phyloP scores from a whole-genome alignment of 495 filamentous ascomycete genomes.

The Trichoderma reesei region DNA sequence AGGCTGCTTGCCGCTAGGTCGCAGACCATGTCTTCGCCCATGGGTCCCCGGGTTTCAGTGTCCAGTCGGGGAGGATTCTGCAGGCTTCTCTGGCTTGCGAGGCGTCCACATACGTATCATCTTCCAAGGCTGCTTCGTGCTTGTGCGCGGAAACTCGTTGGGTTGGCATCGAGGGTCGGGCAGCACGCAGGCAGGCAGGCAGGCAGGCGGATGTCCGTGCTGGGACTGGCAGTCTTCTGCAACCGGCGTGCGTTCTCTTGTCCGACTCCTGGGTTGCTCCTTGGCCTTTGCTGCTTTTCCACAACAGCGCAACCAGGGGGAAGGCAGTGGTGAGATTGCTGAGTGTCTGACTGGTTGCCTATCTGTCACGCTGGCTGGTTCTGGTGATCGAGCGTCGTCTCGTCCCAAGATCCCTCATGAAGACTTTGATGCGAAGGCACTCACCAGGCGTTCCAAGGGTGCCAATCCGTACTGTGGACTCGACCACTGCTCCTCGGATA shows the following conservation, averaged over 20 bases:
- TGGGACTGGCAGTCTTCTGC: not conserved
- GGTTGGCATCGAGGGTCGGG: constrained; percentile 5
- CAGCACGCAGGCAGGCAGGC: not conserved
- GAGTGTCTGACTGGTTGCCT: no score
- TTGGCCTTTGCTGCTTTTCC: no score
- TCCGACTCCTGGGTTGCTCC: not conserved
- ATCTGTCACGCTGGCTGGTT: no score
- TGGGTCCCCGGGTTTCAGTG: not conserved
- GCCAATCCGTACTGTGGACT: no score
- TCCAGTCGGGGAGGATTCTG: not conserved
- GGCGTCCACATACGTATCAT: not conserved
- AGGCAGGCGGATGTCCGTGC: not conserved
- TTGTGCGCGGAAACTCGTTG: not conserved
- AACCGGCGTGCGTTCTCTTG: not conserved
- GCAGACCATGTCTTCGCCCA: not conserved
- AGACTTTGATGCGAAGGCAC: no score
- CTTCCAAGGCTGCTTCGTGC: not conserved
- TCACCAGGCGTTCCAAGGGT: no score
- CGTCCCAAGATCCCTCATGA: no score
- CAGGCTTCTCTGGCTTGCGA: not conserved
- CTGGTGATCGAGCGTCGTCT: no score
- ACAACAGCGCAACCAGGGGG: no score
- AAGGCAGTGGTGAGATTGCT: no score
- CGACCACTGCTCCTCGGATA: not conserved
- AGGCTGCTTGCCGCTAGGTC: not conserved